Conservation (phyloP, 495 filamentous ascomycete species). For the Lichenothelia convexa region DNA sequence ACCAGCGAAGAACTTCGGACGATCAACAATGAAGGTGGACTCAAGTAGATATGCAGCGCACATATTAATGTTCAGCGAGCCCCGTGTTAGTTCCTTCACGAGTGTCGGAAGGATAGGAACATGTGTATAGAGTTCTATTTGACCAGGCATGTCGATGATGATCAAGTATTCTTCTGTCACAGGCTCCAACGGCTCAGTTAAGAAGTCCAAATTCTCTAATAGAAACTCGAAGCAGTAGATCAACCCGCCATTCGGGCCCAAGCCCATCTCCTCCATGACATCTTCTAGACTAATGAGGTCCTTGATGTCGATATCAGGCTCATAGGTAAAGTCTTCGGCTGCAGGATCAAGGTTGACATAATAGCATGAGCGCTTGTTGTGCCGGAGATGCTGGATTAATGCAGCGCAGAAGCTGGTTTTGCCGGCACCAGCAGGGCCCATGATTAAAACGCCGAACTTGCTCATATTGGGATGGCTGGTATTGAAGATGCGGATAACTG, state of each 20-base stretch:
- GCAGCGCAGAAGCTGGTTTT: conserved; percentile 89
- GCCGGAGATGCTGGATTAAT: conserved; percentile 77
- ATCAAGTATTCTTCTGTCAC: conserved; percentile 89
- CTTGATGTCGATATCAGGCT: conserved; percentile 91
- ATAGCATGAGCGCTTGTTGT: conserved; percentile 76
- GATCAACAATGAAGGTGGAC: conserved; percentile 83
- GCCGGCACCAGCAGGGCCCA: conserved; percentile 51
- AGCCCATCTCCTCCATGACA: conserved; percentile 91
- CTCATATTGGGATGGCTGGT: conserved; percentile 61
- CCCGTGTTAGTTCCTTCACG: conserved; percentile 60
- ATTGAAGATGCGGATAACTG: no score
- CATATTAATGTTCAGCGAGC: conserved; percentile 70
- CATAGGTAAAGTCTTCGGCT: conserved; percentile 77
- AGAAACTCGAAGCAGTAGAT: conserved; percentile 98
- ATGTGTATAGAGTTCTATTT: conserved; percentile 97
- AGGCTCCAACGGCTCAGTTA: conserved; percentile 70
- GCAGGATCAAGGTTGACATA: conserved; percentile 98
- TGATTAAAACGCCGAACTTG: conserved; percentile 84
- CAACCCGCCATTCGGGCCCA: conserved; percentile 87
- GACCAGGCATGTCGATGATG: conserved; percentile 95
- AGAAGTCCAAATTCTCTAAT: conserved; percentile 88
- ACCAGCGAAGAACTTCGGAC: conserved; percentile 89
- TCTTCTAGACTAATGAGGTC: conserved; percentile 90
- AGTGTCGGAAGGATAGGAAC: conserved; percentile 82
- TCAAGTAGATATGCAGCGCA: conserved; percentile 95